These are phyloP conservation scores for Cryptosporidium xiaoi DNA, from an alignment of 169 alveolate species.

Conservation along the genomic window DNA sequence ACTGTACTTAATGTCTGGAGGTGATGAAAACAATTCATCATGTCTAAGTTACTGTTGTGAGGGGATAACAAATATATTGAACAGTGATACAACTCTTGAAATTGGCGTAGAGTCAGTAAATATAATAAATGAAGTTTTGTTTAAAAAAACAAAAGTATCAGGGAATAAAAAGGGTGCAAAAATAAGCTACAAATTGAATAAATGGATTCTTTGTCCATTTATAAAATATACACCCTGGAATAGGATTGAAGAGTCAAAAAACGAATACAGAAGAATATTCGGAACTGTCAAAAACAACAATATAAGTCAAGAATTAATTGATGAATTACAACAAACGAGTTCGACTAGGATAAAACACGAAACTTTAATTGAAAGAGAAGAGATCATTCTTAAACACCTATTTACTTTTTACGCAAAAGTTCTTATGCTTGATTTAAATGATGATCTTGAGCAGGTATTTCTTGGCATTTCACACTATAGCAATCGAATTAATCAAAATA, in stretches of 20 bases:
- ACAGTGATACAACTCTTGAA: constrained; percentile 34
- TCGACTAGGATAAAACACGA: constrained; percentile 56
- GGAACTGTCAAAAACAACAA: constrained; percentile 4
- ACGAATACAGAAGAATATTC: constrained; percentile 40
- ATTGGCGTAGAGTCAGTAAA: constrained; percentile 58
- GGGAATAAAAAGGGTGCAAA: background rate
- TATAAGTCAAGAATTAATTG: constrained; percentile 33
- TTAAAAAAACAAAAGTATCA: background rate
- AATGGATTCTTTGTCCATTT: constrained; percentile 48
- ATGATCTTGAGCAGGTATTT: constrained; percentile 52
- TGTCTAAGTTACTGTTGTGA: constrained; percentile 53
- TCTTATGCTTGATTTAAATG: constrained; percentile 17
- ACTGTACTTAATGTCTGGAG: constrained; percentile 42
- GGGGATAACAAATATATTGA: constrained; percentile 31
- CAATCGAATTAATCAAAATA: constrained; percentile 22
- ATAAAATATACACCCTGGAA: constrained; percentile 72
- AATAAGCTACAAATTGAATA: background rate
- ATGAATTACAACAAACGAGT: constrained; percentile 59
- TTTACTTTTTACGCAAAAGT: constrained; percentile 63
- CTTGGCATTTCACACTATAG: constrained; percentile 66
- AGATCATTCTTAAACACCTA: constrained; percentile 35
- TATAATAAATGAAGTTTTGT: constrained; percentile 42
- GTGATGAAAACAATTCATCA: background rate
- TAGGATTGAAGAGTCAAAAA: constrained; percentile 66
- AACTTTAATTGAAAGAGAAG: constrained; percentile 54